Conservation (phyloP, 345 rosid genomes). For the Aquilaria malaccensis region DNA sequence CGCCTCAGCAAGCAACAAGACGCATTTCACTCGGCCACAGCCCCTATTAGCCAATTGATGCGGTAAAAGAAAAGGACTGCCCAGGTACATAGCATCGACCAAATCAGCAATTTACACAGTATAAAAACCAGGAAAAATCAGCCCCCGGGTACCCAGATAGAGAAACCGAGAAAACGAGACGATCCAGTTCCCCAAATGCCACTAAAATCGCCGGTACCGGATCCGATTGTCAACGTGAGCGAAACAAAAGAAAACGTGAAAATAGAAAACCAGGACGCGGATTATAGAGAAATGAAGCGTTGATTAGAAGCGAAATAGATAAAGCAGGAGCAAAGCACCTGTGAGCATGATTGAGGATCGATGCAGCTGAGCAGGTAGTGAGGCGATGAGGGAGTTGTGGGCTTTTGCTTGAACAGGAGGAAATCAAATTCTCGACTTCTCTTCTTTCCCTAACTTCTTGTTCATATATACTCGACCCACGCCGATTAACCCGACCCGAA, state of each 20-base stretch:
- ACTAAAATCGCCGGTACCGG: conserved; percentile 3
- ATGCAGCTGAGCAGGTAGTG: background rate
- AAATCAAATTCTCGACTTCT: conserved; percentile 8
- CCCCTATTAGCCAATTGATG: no score
- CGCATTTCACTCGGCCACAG: no score
- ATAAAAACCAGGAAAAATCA: conserved; percentile 1
- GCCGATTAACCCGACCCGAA: no score
- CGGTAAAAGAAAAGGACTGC: background rate
- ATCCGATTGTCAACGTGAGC: conserved; percentile 4
- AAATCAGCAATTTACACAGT: background rate
- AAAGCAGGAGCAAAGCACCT: conserved; percentile 28
- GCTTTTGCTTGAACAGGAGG: conserved; percentile 51
- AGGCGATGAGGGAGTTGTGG: conserved; percentile 11
- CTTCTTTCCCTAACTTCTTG: no score
- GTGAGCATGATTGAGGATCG: conserved; percentile 38
- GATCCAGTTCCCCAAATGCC: conserved; percentile 2
- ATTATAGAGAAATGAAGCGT: background rate
- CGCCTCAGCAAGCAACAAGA: background rate
- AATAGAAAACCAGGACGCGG: background rate
- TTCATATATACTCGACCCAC: no score
- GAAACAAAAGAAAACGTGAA: background rate
- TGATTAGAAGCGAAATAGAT: background rate
- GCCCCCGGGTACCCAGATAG: background rate
- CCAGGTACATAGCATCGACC: background rate
- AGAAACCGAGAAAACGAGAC: conserved; percentile 2